These are phyloP conservation scores for Mucor indicus DNA, from an alignment of 371 early-diverging fungal genomes.

Conservation along the genomic window DNA sequence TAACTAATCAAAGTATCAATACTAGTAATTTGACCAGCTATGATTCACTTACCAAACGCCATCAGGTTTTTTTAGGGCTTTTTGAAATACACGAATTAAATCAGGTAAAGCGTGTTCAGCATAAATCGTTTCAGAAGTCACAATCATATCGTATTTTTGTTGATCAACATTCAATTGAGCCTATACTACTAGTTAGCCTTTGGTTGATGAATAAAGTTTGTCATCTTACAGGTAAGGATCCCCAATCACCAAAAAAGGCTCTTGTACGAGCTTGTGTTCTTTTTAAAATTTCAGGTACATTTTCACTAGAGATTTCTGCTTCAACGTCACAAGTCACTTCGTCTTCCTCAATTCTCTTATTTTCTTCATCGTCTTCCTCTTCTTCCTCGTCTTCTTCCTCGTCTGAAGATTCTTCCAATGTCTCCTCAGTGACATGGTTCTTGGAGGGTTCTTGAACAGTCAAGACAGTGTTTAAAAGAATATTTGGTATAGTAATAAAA, in stretches of 20 bases:
- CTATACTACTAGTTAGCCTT: not conserved
- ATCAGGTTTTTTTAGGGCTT: constrained; percentile 54
- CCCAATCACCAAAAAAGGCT: constrained; percentile 76
- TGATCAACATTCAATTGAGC: constrained; percentile 29
- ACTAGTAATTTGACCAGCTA: too few species aligned
- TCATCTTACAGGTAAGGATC: constrained; percentile 39
- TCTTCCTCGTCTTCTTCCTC: constrained; percentile 46
- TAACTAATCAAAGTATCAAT: constrained; percentile 41
- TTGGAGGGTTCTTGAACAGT: constrained; percentile 23
- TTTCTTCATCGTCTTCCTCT: constrained; percentile 55
- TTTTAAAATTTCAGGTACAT: constrained; percentile 34
- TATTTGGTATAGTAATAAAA: constrained; percentile 88
- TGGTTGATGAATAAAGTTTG: not conserved
- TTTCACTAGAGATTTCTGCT: constrained; percentile 46
- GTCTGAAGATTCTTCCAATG: constrained; percentile 26
- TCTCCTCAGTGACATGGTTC: constrained; percentile 11
- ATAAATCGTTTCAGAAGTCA: constrained; percentile 96
- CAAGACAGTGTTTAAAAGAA: constrained; percentile 72
- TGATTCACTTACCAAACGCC: constrained; percentile 74
- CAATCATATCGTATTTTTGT: constrained; percentile 76
- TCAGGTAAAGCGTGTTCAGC: constrained; percentile 59
- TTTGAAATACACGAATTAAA: constrained; percentile 64
- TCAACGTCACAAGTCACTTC: constrained; percentile 46
- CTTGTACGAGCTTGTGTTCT: constrained; percentile 44
- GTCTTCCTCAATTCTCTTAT: constrained; percentile 43